Conservation (phyloP, 2,329 filamentous ascomycete genomes). For the Colletotrichum costaricense region DNA sequence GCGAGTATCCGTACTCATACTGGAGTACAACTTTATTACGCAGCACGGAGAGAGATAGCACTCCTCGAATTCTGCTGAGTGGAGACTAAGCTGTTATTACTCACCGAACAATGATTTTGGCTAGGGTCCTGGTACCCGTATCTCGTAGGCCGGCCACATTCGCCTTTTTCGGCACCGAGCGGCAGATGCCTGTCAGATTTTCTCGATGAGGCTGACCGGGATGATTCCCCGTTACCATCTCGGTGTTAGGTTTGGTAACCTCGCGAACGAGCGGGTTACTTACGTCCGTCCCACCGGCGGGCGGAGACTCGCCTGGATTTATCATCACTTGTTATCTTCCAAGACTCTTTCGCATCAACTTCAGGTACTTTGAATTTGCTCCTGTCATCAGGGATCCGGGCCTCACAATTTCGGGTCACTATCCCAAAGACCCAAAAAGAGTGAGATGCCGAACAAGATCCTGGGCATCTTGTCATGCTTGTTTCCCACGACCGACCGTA, state of each 20-base stretch:
- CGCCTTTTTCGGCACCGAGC: slow-evolving; percentile 10
- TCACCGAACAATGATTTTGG: slow-evolving; percentile 15
- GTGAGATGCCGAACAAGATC: neutral
- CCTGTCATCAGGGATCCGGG: no score
- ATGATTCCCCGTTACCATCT: neutral
- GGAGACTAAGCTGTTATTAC: slow-evolving; percentile 18
- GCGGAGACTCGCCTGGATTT: neutral
- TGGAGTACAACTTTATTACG: neutral
- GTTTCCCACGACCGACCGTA: neutral
- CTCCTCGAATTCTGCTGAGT: neutral
- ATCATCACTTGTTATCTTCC: neutral
- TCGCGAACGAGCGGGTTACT: neutral
- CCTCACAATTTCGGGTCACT: neutral
- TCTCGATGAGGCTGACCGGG: neutral
- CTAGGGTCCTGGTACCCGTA: neutral
- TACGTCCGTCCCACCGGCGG: neutral
- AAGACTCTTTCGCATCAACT: neutral
- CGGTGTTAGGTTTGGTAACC: neutral
- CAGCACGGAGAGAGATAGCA: neutral
- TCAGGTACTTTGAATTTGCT: no score
- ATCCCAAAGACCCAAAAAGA: neutral
- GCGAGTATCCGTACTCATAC: no score
- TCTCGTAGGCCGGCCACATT: neutral
- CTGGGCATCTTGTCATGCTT: neutral
- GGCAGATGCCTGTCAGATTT: neutral